Evolutionary conservation across 177 flowering plant species (phyloP).

Genomic region (Vitis hybrid): DNA sequence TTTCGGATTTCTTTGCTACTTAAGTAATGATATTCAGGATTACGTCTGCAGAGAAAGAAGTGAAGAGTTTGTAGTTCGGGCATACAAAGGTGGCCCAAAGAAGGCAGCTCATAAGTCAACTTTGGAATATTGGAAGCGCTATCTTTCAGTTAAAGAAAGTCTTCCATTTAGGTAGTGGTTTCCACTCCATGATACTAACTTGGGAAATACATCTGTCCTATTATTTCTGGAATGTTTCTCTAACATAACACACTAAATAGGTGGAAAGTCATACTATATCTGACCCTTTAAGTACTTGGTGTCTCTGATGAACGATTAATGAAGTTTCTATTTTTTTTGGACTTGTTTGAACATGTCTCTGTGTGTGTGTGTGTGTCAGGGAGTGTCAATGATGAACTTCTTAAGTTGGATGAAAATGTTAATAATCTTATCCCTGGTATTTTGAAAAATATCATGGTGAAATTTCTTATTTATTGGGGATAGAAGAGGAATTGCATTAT

Average conservation of each 20-base stretch:
- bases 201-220: no score
- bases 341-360: no score
- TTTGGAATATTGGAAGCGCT: constrained; percentile 72
- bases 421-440: no score
- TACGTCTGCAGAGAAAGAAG: constrained; percentile 62
- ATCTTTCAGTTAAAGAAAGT: constrained; percentile 79
- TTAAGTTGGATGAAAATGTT: no score
- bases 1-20: neutral
- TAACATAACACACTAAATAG: no score
- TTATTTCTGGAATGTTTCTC: no score
- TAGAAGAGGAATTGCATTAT: no score
- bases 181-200: neutral
- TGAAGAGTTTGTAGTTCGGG: constrained; percentile 87
- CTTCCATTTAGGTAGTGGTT: constrained; percentile 63
- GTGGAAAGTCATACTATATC: no score
- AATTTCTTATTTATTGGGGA: no score
- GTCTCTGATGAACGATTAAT: neutral
- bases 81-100: constrained; percentile 75
- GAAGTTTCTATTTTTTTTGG: neutral
- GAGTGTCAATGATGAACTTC: no score
- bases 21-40: neutral
- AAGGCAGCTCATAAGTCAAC: constrained; percentile 89
- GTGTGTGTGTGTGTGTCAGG: no score
- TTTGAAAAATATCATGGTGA: no score
- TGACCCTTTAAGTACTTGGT: neutral